Percentiles rank a stretch among this genome's conserved stretches.
Evolutionary conservation across 768 basidiomycete species (phyloP).

Genomic region (Hygrocybe coccinea): DNA sequence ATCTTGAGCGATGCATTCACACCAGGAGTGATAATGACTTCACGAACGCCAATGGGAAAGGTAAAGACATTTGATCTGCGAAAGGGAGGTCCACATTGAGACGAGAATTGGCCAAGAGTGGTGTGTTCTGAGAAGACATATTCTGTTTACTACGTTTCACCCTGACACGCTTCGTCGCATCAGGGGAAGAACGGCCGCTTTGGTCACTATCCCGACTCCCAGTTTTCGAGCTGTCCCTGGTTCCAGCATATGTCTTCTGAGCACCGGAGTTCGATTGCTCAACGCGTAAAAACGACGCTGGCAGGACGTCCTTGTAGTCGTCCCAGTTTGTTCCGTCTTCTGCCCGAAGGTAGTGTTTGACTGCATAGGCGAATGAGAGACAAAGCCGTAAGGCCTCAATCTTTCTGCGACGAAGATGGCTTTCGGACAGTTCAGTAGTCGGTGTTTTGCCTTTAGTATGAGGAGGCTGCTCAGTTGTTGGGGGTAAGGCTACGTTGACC

Average conservation of each 20-base stretch:
- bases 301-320: slow-evolving; percentile 66
- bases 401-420: slow-evolving; percentile 62
- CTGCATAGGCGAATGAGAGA: slow-evolving; percentile 66
- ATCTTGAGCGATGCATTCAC: not conserved
- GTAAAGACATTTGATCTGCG: slow-evolving; percentile 59
- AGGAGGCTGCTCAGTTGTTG: slow-evolving; percentile 40
- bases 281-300: slow-evolving; percentile 50
- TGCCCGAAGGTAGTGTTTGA: slow-evolving; percentile 79
- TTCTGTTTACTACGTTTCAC: slow-evolving; percentile 67
- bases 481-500: slow-evolving; percentile 70
- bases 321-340: slow-evolving; percentile 70
- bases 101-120: slow-evolving; percentile 55
- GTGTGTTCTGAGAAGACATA: slow-evolving; percentile 41
- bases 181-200: slow-evolving; percentile 36
- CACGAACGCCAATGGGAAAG: slow-evolving; percentile 73
- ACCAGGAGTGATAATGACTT: not conserved
- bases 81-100: slow-evolving; percentile 58
- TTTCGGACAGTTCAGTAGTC: slow-evolving; percentile 39
- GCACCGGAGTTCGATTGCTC: slow-evolving; percentile 42
- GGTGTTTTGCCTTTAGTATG: slow-evolving; percentile 51
- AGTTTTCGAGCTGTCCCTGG: slow-evolving; percentile 25
- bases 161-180: slow-evolving; percentile 65
- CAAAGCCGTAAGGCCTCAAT: slow-evolving; percentile 63
- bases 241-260: slow-evolving; percentile 39
- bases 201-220: slow-evolving; percentile 22